A percentile compares a stretch with the other conserved stretches of the same genome.
Evolutionary conservation across 2,329 filamentous ascomycete species (phyloP).

Genomic region (Beauveria sp.): DNA sequence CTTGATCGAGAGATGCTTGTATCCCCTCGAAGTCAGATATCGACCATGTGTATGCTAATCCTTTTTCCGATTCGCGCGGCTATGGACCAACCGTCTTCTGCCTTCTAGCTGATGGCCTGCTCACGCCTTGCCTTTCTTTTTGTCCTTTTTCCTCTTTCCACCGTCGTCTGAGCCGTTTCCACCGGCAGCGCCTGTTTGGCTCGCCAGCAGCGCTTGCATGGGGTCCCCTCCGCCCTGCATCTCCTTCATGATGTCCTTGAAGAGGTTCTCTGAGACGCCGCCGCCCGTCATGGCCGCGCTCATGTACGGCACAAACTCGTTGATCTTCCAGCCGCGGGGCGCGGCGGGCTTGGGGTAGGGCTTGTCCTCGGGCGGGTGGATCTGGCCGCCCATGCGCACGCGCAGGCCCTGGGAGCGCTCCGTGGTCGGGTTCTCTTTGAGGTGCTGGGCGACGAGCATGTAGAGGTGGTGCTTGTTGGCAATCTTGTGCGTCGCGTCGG

Average conservation of each 20-base stretch:
- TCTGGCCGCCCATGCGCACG: constrained; percentile 65
- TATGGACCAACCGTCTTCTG: background rate
- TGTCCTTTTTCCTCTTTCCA: constrained; percentile 39
- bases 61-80: background rate
- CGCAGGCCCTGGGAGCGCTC: constrained; percentile 59
- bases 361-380: constrained; percentile 52
- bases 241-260: constrained; percentile 95
- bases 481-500: constrained; percentile 32
- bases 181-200: constrained; percentile 21
- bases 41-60: background rate
- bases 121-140: constrained; percentile 39
- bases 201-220: constrained; percentile 36
- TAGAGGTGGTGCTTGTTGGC: constrained; percentile 84
- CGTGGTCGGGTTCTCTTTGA: constrained; percentile 70
- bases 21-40: background rate
- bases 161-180: constrained; percentile 18
- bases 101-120: background rate
- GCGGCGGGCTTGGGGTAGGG: constrained; percentile 65
- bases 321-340: constrained; percentile 88
- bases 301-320: constrained; percentile 73
- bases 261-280: constrained; percentile 86
- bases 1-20: background rate
- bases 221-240: constrained; percentile 54
- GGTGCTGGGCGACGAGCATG: constrained; percentile 67
- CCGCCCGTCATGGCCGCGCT: constrained; percentile 86